Conservation (phyloP, 1,284 basidiomycete genomes). For the Bjerkandera adusta region DNA sequence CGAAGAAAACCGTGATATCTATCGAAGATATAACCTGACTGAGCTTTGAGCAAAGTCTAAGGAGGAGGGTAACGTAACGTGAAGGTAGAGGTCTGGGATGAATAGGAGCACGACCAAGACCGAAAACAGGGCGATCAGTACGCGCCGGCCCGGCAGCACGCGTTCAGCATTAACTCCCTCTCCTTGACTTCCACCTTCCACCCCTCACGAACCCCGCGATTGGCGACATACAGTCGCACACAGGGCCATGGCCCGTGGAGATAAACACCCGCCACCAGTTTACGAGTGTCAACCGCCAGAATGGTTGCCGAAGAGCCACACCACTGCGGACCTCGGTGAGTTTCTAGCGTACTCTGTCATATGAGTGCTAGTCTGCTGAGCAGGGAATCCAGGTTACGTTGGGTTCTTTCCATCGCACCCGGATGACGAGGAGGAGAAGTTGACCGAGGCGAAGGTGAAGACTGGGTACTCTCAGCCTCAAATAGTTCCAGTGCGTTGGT, state of each 20-base stretch:
- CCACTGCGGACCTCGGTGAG: constrained; percentile 65
- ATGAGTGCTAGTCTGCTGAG: neutral
- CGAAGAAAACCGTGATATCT: no score
- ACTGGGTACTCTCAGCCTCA: constrained; percentile 67
- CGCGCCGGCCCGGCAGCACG: no score
- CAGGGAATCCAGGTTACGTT: constrained; percentile 60
- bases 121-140: no score
- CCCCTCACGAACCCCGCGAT: no score
- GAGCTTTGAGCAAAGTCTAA: no score
- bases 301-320: constrained; percentile 69
- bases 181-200: no score
- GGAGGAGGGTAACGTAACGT: no score
- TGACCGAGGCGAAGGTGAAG: constrained; percentile 78
- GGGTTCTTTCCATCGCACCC: constrained; percentile 86
- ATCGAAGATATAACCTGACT: no score
- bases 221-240: no score
- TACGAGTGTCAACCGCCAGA: constrained; percentile 68
- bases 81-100: no score
- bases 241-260: constrained; percentile 27
- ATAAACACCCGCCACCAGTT: constrained; percentile 41
- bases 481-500: constrained; percentile 64
- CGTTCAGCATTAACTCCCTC: no score
- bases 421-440: constrained; percentile 81
- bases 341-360: neutral
- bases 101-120: no score